These are phyloP conservation scores for Acanthamoeba healyi DNA, from an alignment of 208 protist genomes.

Conservation along the genomic window DNA sequence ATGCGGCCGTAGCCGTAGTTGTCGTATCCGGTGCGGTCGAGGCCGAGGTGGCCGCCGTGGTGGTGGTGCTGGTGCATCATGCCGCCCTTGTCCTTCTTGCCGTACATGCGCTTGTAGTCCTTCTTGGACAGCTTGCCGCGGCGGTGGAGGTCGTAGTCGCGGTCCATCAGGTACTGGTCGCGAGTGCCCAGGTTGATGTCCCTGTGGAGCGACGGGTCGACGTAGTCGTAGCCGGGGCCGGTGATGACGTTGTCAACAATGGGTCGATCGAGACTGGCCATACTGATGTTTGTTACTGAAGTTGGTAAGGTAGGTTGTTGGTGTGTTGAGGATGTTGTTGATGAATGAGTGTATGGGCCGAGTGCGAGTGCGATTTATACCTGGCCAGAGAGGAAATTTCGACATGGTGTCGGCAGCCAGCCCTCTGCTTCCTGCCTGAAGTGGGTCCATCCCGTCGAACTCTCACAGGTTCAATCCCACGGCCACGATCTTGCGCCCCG, in stretches of 20 bases:
- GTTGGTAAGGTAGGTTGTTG: neutral
- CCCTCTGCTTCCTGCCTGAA: constrained; percentile 6
- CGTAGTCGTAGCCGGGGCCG: constrained; percentile 12
- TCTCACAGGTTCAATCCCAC: neutral
- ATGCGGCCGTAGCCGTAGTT: constrained; percentile 40
- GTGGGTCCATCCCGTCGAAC: neutral
- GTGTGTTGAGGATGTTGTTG: neutral
- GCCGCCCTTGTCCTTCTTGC: neutral
- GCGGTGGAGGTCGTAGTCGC: constrained; percentile 57
- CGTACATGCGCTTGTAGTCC: constrained; percentile 50
- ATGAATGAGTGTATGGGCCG: neutral
- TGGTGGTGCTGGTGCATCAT: neutral
- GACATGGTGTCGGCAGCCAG: neutral
- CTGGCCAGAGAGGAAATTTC: constrained; percentile 1
- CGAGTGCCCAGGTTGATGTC: constrained; percentile 40
- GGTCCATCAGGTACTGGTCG: constrained; percentile 46
- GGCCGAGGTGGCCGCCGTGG: neutral
- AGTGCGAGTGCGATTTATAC: neutral
- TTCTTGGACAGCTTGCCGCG: constrained; percentile 66
- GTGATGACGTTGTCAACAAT: neutral
- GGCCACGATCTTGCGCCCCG: neutral
- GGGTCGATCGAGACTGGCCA: constrained; percentile 36
- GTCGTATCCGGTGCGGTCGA: constrained; percentile 28
- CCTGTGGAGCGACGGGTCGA: constrained; percentile 11
- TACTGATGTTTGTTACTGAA: neutral